Evolutionary conservation across 495 filamentous ascomycete species (phyloP), one percentile per base, ranked within the genome.

Genomic region (Venustampulla echinocandica): DNA sequence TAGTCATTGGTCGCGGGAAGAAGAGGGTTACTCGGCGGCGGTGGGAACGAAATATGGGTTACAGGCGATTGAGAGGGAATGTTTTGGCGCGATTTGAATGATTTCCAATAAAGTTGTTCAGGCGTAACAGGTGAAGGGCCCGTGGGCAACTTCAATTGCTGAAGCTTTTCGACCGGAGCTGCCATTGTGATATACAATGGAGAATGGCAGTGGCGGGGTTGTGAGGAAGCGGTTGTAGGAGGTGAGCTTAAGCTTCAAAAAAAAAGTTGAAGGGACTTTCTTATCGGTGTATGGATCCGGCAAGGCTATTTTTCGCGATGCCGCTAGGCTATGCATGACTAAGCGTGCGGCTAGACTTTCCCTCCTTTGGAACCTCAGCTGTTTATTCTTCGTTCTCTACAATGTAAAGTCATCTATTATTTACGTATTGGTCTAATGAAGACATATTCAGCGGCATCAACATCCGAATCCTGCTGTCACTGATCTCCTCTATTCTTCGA

Each of bases 71-170:
- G 84, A 28, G 92, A 90, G 7, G 90, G 85, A 35, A 97, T 77
- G 22, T 85, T 75, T 37, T 90, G 80, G 24, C 87, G 83, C 35
- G 90, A 90, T 64, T 82, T 85, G 73, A 98, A 98, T 27, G 81
- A 82, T 53, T 80, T 80, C 88, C 92, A 99, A 71, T 96, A 97
- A 54, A 80, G 75, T 66, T 97, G 89, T 68, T 99, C 92, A 36
- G 90, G 79, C 3, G 89, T 94, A 21, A 83, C 59, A 41, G 80
- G 75, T 17, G 75, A 74, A 45, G 84, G 83, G 25, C 82, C 84
- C 19, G 75, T 67, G 22, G 90, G 82, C 53, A 94, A 79, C 74
- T 89, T 92, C 62, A 94, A 66, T 59, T 80, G 83, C 61, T 82
- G 82, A 46, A 95, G 70, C 52, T 85, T 83, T 57, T 80, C 76